Conservation (phyloP, 2,329 filamentous ascomycete genomes). For the Rhynchosporium secalis region DNA sequence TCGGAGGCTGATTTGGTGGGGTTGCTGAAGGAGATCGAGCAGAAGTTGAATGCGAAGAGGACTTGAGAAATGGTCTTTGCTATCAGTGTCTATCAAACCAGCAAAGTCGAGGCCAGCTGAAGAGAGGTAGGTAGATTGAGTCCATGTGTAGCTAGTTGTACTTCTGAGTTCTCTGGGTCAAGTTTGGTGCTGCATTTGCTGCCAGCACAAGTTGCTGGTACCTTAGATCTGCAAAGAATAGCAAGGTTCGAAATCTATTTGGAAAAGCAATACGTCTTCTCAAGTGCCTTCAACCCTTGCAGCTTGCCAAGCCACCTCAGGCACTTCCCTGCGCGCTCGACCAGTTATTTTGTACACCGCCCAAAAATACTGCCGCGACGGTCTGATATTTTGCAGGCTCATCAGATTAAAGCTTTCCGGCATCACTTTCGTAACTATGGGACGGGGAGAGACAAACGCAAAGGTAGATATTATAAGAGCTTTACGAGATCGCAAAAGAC, state of each 20-base stretch:
- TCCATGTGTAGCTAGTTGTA: too few relatives aligned
- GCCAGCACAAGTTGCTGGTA: too few relatives aligned
- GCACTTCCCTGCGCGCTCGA: not conserved
- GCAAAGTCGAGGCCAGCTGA: not conserved
- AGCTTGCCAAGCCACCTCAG: not conserved
- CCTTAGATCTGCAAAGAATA: too few relatives aligned
- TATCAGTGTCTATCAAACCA: too few relatives aligned
- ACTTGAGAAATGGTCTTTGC: slow-evolving; percentile 13
- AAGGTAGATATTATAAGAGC: not conserved
- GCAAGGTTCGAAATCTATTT: too few relatives aligned
- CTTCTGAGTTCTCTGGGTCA: too few relatives aligned
- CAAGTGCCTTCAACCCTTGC: not conserved
- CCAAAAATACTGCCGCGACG: not conserved
- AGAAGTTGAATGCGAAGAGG: slow-evolving; percentile 39
- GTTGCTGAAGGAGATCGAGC: slow-evolving; percentile 63
- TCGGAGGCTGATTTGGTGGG: slow-evolving; percentile 64
- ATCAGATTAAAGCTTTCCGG: not conserved
- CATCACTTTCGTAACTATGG: slow-evolving; percentile 10
- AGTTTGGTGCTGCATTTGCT: too few relatives aligned
- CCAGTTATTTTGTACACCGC: slow-evolving; percentile 5
- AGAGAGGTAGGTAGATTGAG: not conserved
- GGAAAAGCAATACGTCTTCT: too few relatives aligned
- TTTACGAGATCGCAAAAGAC: not conserved
- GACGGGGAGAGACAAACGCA: slow-evolving; percentile 18
- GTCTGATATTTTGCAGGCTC: slow-evolving; percentile 9